phyloP scores from a whole-genome alignment of 805 yeast species.

The Saccharomycopsis fodiens region DNA sequence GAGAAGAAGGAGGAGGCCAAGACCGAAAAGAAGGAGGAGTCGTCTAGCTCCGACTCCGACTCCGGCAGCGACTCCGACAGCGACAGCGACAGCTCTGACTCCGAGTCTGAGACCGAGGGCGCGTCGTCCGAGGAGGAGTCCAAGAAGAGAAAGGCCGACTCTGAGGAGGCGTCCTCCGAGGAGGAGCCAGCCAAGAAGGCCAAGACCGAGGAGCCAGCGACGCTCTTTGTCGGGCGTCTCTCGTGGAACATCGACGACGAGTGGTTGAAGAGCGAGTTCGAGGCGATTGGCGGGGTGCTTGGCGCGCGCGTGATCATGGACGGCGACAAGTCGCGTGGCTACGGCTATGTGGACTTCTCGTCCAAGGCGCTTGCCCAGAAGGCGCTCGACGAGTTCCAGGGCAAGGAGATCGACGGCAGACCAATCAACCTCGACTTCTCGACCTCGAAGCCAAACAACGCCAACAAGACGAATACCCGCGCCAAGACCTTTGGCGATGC shows the following conservation, averaged over 20 bases:
- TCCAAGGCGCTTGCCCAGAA: constrained; percentile 70
- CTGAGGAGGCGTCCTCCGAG: constrained; percentile 31
- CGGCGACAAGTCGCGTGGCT: constrained; percentile 91
- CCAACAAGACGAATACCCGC: constrained; percentile 57
- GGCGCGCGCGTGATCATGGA: constrained; percentile 88
- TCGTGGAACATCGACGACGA: constrained; percentile 97
- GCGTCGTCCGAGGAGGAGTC: constrained; percentile 22
- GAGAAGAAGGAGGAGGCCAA: constrained; percentile 22
- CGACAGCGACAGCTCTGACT: constrained; percentile 3
- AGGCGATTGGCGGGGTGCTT: constrained; percentile 69
- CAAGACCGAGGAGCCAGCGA: constrained; percentile 64
- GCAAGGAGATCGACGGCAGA: constrained; percentile 94
- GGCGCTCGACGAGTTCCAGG: constrained; percentile 81
- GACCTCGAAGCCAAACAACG: constrained; percentile 63
- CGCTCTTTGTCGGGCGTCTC: constrained; percentile 92
- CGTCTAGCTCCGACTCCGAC: constrained; percentile 29
- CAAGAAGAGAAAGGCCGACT: constrained; percentile 27
- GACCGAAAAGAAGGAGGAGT: constrained; percentile 24
- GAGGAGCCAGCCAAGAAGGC: constrained; percentile 46
- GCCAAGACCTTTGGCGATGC: constrained; percentile 88
- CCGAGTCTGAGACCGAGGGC: constrained; percentile 25
- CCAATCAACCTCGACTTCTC: constrained; percentile 91
- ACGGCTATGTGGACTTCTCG: constrained; percentile 94
- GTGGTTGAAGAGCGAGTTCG: constrained; percentile 86
- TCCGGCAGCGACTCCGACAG: constrained; percentile 24